Percentiles rank a stretch among this genome's conserved stretches.
These are phyloP conservation scores for Coniochaeta hoffmannii DNA, from an alignment of 2,329 filamentous ascomycete genomes.

Conservation along the genomic window DNA sequence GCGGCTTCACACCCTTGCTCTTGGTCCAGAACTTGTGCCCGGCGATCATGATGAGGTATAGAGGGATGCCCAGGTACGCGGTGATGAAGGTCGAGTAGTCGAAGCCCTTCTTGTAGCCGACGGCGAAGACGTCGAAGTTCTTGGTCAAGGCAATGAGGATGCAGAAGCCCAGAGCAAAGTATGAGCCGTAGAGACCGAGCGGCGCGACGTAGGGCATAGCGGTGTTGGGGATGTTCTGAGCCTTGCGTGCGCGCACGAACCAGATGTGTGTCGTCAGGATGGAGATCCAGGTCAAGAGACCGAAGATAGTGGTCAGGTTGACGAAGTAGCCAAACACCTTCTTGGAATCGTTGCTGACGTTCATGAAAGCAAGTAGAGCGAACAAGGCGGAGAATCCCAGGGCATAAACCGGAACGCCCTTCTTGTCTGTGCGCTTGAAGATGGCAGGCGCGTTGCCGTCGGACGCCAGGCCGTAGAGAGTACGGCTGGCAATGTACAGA, in stretches of 20 bases:
- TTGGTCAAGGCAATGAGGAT: slow-evolving; percentile 71
- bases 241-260: slow-evolving; percentile 55
- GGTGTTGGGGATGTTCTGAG: slow-evolving; percentile 48
- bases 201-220: slow-evolving; percentile 60
- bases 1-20: slow-evolving; percentile 45
- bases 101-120: slow-evolving; percentile 35
- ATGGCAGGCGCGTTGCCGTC: slow-evolving; percentile 60
- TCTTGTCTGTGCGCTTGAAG: slow-evolving; percentile 62
- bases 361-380: slow-evolving; percentile 62
- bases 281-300: slow-evolving; percentile 59
- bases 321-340: slow-evolving; percentile 58
- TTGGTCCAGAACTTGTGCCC: slow-evolving; percentile 56
- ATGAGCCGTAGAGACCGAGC: slow-evolving; percentile 63
- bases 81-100: slow-evolving; percentile 73
- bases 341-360: slow-evolving; percentile 49
- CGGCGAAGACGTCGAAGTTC: slow-evolving; percentile 68
- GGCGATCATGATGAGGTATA: slow-evolving; percentile 63
- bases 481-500: slow-evolving; percentile 12
- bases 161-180: slow-evolving; percentile 61
- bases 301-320: slow-evolving; percentile 61
- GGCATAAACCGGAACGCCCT: slow-evolving; percentile 63
- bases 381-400: slow-evolving; percentile 55
- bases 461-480: slow-evolving; percentile 10
- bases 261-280: slow-evolving; percentile 61
- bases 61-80: slow-evolving; percentile 67